Conservation (phyloP, 306 rosid genomes). For the Casuarina equisetifolia region DNA sequence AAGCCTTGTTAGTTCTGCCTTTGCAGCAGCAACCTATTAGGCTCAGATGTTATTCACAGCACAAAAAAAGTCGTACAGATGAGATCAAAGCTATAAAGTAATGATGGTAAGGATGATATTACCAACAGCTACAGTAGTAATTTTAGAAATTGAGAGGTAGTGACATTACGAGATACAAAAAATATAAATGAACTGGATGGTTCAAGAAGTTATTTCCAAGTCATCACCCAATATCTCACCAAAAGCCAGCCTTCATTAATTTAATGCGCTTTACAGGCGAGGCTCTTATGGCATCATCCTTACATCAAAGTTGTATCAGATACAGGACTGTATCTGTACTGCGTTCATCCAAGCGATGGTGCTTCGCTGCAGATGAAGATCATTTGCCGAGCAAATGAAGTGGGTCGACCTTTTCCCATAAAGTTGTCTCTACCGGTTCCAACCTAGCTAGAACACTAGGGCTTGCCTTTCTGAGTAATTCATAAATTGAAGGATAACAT, state of each 20-base stretch:
- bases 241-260: neutral
- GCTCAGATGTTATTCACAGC: no score
- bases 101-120: no score
- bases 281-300: neutral
- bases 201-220: neutral
- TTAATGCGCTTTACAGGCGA: neutral
- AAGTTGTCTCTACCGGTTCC: neutral
- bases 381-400: neutral
- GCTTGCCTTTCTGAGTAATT: neutral
- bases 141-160: no score
- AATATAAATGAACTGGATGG: neutral
- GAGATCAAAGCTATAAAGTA: no score
- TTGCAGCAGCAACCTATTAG: no score
- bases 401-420: neutral
- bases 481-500: neutral
- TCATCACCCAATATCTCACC: no score
- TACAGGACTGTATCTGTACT: neutral
- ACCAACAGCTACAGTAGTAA: no score
- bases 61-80: no score
- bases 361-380: neutral
- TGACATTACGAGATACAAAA: no score
- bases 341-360: neutral
- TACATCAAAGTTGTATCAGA: neutral
- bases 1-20: no score
- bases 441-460: neutral